phyloP scores from a whole-genome alignment of 331 rosid species.

The Acacia pycnantha region DNA sequence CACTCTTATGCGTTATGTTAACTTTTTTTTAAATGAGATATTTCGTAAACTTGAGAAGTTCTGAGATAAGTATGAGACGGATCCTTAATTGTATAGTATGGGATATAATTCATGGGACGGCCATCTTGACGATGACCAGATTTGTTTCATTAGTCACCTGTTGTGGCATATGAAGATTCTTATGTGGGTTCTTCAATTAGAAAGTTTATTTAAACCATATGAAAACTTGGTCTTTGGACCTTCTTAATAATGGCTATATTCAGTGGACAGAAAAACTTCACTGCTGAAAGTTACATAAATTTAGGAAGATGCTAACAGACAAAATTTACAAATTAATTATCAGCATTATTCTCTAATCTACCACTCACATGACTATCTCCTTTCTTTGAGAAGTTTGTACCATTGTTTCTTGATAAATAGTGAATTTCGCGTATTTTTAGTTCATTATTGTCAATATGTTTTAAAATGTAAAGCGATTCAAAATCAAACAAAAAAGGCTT shows the following conservation, averaged over 20 bases:
- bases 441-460: neutral
- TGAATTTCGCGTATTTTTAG: neutral
- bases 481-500: neutral
- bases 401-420: no score
- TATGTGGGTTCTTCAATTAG: neutral
- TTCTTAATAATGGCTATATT: no score
- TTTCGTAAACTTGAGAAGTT: neutral
- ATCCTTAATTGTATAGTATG: no score
- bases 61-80: no score
- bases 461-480: neutral
- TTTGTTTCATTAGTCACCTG: neutral
- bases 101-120: neutral
- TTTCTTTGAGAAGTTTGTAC: no score
- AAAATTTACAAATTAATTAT: no score
- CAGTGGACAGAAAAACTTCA: no score
- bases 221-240: neutral
- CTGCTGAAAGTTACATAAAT: no score
- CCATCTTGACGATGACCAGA: neutral
- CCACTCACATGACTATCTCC: no score
- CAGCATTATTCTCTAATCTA: no score
- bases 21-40: neutral
- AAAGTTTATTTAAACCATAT: neutral
- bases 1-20: neutral
- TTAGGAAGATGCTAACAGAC: no score
- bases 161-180: neutral